Base-by-base conservation (phyloP, 768 basidiomycete species). In the Antrodiella citrinella region DNA sequence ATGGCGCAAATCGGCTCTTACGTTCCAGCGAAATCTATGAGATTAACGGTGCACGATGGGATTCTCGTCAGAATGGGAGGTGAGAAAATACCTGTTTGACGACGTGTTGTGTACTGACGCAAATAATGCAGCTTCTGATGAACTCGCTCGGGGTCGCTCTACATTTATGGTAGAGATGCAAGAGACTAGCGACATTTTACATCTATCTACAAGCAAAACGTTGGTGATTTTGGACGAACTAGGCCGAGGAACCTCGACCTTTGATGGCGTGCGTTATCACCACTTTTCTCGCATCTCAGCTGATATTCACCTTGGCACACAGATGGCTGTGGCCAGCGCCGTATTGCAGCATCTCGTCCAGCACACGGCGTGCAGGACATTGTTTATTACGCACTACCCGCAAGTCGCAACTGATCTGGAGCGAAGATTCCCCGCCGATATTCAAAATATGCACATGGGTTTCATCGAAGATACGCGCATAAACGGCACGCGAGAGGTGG, bases 111-210 rank as follows among this genome's bases (percentile, higher is more conserved):
- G 41, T 43, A 43, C 41, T 43, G 9, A 43, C 7, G 18, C 19
- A n/a, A n/a, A 43, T 19, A 5, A 10, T 9, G 5, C 51, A 85
- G 95, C 95, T 0, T 86, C 82, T 9, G 95, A 98, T 62, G 91
- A 96, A 55, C 66, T 97, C 21, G 78, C 82, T 4, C 76, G 86
- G 35, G 92, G 92, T 0, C 80, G 90, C 5, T 95, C 92, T 0
- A 98, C 89, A 0, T 96, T 97, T 64, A 96, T 96, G 94, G 90
- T 97, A 2, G 95, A 99, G 66, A 84, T 98, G 75, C 75, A 86
- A 4, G 93, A 97, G 64, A 96, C 94, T 0, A 86, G 83, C 58
- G 90, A 96, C 59, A 93, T 97, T 50, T 67, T 98, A 12, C 76
- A 82, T 26, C 72, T 80, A 3, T 86, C 90, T 0, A 87, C 91